Evolutionary conservation across 768 basidiomycete species (phyloP).

Genomic region (Termitomyces sp.): DNA sequence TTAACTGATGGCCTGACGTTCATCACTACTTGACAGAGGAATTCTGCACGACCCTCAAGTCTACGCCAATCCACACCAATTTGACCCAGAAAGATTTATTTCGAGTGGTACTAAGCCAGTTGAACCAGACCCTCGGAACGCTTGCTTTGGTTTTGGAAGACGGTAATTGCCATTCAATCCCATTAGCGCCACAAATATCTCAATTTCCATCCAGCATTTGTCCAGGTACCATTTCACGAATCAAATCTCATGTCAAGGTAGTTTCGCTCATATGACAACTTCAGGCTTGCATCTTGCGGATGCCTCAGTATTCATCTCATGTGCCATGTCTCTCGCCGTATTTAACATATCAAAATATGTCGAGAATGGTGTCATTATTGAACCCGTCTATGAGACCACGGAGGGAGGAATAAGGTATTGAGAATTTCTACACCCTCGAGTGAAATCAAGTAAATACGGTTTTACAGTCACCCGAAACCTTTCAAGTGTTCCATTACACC

Average conservation of each 20-base stretch:
- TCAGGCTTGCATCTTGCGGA: slow-evolving; percentile 51
- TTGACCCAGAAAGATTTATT: slow-evolving; percentile 59
- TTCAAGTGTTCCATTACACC: not conserved
- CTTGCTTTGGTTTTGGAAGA: slow-evolving; percentile 70
- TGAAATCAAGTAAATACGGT: not conserved
- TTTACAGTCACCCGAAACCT: not conserved
- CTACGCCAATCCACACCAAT: slow-evolving; percentile 49
- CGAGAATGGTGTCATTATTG: slow-evolving; percentile 38
- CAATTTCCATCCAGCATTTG: slow-evolving; percentile 30
- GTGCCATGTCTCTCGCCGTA: slow-evolving; percentile 46
- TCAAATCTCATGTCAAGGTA: not conserved
- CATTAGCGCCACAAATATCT: slow-evolving; percentile 1
- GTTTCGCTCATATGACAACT: slow-evolving; percentile 1
- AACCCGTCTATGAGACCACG: slow-evolving; percentile 51
- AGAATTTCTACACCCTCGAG: not conserved
- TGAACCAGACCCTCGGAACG: slow-evolving; percentile 51
- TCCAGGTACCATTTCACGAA: slow-evolving; percentile 31
- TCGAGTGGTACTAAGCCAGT: slow-evolving; percentile 33
- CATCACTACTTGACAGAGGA: slow-evolving; percentile 26
- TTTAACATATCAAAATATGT: slow-evolving; percentile 44
- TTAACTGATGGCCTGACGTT: not conserved
- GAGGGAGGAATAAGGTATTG: slow-evolving; percentile 58
- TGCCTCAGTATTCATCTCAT: slow-evolving; percentile 45
- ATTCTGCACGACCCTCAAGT: slow-evolving; percentile 49
- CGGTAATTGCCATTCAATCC: slow-evolving; percentile 28